Conservation (phyloP, 2,329 filamentous ascomycete species). For the Cladorrhinum sp. region DNA sequence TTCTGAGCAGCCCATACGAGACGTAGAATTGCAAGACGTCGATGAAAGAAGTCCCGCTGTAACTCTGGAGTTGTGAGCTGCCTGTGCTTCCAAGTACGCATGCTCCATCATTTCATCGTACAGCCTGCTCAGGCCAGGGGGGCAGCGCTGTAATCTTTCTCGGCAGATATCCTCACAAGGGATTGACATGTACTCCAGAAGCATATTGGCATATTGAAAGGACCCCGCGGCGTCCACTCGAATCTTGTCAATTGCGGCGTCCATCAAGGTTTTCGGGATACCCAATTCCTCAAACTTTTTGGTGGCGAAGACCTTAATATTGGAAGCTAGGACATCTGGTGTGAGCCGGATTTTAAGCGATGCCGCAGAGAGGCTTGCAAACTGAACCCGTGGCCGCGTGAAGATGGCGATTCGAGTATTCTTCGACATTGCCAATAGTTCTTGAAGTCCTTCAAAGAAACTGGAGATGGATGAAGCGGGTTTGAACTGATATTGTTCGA, state of each 20-base stretch:
- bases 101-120: slow-evolving; percentile 1
- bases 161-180: neutral
- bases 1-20: neutral
- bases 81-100: neutral
- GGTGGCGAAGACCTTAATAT: neutral
- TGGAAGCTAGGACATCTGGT: neutral
- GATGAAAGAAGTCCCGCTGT: neutral
- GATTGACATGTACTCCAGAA: neutral
- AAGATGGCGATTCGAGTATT: neutral
- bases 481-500: too few relatives aligned
- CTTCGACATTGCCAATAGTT: neutral
- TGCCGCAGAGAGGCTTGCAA: neutral
- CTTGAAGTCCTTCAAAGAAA: too few relatives aligned
- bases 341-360: neutral
- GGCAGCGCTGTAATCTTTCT: neutral
- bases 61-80: neutral
- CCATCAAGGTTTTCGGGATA: neutral
- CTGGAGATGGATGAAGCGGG: too few relatives aligned
- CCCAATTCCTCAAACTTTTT: neutral
- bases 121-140: neutral
- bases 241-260: neutral
- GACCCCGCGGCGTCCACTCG: neutral
- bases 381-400: neutral
- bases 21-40: neutral
- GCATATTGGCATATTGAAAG: neutral